Evolutionary conservation across 345 rosid species (phyloP).

Genomic region (Linum usitatissimum): DNA sequence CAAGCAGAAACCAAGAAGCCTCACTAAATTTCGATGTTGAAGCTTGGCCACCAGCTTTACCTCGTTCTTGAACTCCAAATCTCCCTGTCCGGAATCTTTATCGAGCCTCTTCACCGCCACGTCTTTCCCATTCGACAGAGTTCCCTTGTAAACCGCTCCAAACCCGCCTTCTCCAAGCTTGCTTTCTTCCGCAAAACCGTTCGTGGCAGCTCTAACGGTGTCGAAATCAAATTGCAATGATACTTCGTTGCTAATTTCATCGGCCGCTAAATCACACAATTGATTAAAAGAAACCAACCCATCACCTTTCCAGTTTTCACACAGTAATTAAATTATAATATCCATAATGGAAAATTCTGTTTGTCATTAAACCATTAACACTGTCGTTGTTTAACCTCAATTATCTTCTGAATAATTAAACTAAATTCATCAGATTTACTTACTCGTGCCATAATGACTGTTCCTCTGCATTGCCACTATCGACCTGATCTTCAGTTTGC

Average conservation of each 20-base stretch:
- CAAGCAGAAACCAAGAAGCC: slow-evolving; percentile 22
- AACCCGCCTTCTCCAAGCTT: slow-evolving; percentile 4
- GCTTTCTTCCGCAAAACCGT: not conserved
- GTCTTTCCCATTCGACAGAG: not conserved
- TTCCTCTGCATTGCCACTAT: too few species aligned
- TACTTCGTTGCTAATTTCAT: not conserved
- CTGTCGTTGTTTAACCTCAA: too few species aligned
- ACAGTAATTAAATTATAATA: not conserved
- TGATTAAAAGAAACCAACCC: not conserved
- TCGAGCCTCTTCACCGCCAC: slow-evolving; percentile 5
- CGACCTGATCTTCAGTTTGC: not conserved
- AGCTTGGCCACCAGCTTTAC: slow-evolving; percentile 6
- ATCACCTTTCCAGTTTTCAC: slow-evolving; percentile 6
- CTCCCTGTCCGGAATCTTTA: slow-evolving; percentile 4
- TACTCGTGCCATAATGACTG: too few species aligned
- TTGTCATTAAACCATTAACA: too few species aligned
- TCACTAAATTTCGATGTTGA: slow-evolving; percentile 5
- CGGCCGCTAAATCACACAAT: not conserved
- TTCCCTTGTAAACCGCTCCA: slow-evolving; percentile 6
- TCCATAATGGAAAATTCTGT: not conserved
- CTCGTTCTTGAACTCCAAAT: slow-evolving; percentile 6
- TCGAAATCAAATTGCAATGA: not conserved
- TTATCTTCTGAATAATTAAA: too few species aligned
- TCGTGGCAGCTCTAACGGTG: not conserved
- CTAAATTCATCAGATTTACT: too few species aligned